Conservation (phyloP, 345 rosid species). For the Pistacia vera region DNA sequence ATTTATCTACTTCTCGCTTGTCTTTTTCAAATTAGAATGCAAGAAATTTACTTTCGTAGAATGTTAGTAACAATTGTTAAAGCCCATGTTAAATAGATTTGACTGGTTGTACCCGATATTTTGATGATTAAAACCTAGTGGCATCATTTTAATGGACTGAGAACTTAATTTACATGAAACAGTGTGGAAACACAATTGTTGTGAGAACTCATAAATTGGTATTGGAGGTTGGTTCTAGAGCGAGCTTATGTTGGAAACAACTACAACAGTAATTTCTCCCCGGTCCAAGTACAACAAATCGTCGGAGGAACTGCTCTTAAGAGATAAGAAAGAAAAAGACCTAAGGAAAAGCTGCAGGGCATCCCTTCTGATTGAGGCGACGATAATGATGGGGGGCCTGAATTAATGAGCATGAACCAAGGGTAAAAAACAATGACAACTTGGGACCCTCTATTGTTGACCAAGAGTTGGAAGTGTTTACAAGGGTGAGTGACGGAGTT, state of each 20-base stretch:
- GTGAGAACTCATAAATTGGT: conserved; percentile 28
- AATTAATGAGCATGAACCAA: conserved; percentile 52
- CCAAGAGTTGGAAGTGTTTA: conserved; percentile 66
- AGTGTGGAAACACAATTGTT: conserved; percentile 55
- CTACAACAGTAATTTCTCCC: conserved; percentile 64
- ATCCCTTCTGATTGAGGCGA: conserved; percentile 52
- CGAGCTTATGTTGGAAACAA: conserved; percentile 92
- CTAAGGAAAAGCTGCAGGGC: conserved; percentile 59
- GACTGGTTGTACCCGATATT: conserved; percentile 5
- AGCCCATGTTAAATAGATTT: conserved; percentile 13
- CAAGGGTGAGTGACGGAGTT: conserved; percentile 45
- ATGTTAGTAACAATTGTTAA: conserved; percentile 28
- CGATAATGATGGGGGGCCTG: conserved; percentile 41
- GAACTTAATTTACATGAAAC: conserved; percentile 25
- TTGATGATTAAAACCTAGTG: conserved; percentile 28
- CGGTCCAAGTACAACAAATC: conserved; percentile 39
- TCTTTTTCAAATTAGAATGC: conserved; percentile 24
- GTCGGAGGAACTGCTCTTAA: conserved; percentile 78
- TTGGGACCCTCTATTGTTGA: conserved; percentile 54
- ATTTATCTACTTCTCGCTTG: conserved; percentile 16
- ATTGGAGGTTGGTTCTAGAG: conserved; percentile 38
- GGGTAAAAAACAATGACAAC: conserved; percentile 53
- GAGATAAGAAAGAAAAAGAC: conserved; percentile 53
- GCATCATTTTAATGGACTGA: conserved; percentile 20
- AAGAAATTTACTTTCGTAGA: conserved; percentile 27